Base-by-base conservation (phyloP, 805 yeast genomes). In the Scheffersomyces coipomensis region DNA sequence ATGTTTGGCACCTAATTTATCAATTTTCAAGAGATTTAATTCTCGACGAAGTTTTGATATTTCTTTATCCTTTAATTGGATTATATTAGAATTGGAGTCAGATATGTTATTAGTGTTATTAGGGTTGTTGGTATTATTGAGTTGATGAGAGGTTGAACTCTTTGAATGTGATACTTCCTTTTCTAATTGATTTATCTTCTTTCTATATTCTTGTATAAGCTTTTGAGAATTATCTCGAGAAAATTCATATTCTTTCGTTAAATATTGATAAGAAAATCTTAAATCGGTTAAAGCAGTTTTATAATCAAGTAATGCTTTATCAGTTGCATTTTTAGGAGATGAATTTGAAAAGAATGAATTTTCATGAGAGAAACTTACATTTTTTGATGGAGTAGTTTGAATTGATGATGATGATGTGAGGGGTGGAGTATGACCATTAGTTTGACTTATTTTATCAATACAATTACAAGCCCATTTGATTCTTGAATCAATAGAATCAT, bases 241-340 rank as follows among this genome's bases (percentile, higher is more conserved):
- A 43, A 79, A 77, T 46, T 82, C 85, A 50, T 75, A 85, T 49
- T 83, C 86, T 52, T 79, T 78, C 2, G 83, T 73, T 39, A 85
- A 62, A 52, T 82, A 85, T 43, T 73, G 79, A 56, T 84, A 88
- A 2, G 88, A 84, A 53, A 85, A 76, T 47, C 83, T 81, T 37
- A 85, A 65, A 55, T 85, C 93, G 40, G 71, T 75, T 35, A 85
- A 63, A 0, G 89, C 88, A 0, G 84, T 77, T 46, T 71, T 73
- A 49, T 76, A 63, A 24, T 67, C 71, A 25, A 60, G 46, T 15
- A 64, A 19, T 13, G 47, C 36, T 43, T 54, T 58, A 19, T 58
- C 58, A 2, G 34, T 11, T n/a, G 32, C 29, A 9, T 51, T 45
- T 19, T 44, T 48, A 19, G 51, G 43, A 3, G 66, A 61, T 9